Base-by-base conservation (phyloP, 2,329 filamentous ascomycete genomes). In the Xylariales sp. region DNA sequence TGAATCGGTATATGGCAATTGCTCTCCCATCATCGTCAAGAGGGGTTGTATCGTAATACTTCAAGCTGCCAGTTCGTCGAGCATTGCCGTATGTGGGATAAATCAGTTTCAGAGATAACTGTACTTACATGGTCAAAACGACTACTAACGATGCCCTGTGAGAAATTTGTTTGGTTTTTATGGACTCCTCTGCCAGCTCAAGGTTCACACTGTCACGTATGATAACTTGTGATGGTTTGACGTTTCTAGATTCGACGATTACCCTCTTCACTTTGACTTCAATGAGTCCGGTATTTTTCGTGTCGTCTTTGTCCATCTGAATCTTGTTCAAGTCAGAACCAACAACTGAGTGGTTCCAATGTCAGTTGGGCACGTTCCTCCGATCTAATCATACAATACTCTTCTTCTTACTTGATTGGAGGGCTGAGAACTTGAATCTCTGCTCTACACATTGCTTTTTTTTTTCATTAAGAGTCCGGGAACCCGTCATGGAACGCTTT, bases 131-230 rank as follows among this genome's bases (percentile, higher is more conserved):
- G n/a, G n/a, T n/a, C n/a, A n/a, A n/a, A n/a, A n/a, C n/a, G n/a
- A n/a, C n/a, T n/a, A n/a, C 23, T 25, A 25, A 62, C 59, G 34
- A 47, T 12, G 57, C 57, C 5, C 55, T 55, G 23, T 63, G 60
- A 1, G 57, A 61, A 6, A 62, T 41, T 0, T 53, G 50, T 31
- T 48, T 52, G 6, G 59, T 60, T 23, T 63, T 62, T 4, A 63
- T 44, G 0, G 59, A 51, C 38, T 61, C 55, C 29, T 63, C 60
- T 1, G 59, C 44, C 2, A 63, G 45, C 37, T 57, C 51, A 6
- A 45, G 41, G 4, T 32, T 16, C 10, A 15, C 31, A 15, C 25
- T n/a, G 4, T 28, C 8, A 17, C 8, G 10, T 13, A n/a, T 15
- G 7, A 12, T n/a, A 16, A 13, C 5, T 6, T 28, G 10, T 8